phyloP scores from a whole-genome alignment of 305 asterid genomes.

The Fraxinus sp. region DNA sequence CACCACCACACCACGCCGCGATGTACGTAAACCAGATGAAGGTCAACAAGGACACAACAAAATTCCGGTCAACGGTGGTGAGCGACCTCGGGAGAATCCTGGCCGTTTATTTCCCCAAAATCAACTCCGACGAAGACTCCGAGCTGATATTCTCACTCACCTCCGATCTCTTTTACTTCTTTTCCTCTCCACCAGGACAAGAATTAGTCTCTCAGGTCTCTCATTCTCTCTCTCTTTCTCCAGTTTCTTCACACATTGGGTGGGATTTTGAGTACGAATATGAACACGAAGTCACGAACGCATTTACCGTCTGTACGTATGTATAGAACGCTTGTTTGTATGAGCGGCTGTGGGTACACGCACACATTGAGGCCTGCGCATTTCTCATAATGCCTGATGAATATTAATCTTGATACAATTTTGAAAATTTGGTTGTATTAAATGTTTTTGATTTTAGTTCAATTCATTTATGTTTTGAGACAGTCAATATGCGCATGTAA shows the following conservation, averaged over 20 bases:
- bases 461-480: not conserved
- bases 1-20: constrained; percentile 21
- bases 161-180: constrained; percentile 59
- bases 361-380: not conserved
- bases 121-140: constrained; percentile 46
- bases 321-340: not conserved
- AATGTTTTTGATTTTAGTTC: not conserved
- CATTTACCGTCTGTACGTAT: not conserved
- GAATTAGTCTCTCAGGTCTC: constrained; percentile 56
- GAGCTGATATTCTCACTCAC: constrained; percentile 50
- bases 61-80: constrained; percentile 24
- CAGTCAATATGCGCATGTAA: not conserved
- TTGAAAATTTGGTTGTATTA: not conserved
- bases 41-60: constrained; percentile 25
- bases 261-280: not conserved
- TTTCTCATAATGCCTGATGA: not conserved
- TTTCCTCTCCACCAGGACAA: constrained; percentile 56
- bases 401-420: not conserved
- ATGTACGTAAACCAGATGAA: constrained; percentile 48
- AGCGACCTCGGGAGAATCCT: constrained; percentile 46
- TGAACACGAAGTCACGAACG: not conserved
- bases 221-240: not conserved
- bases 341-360: not conserved
- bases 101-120: constrained; percentile 57
- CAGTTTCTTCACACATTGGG: not conserved